These are phyloP conservation scores for Fusarium lyarnte DNA, from an alignment of 2,329 filamentous ascomycete genomes.

Conservation along the genomic window DNA sequence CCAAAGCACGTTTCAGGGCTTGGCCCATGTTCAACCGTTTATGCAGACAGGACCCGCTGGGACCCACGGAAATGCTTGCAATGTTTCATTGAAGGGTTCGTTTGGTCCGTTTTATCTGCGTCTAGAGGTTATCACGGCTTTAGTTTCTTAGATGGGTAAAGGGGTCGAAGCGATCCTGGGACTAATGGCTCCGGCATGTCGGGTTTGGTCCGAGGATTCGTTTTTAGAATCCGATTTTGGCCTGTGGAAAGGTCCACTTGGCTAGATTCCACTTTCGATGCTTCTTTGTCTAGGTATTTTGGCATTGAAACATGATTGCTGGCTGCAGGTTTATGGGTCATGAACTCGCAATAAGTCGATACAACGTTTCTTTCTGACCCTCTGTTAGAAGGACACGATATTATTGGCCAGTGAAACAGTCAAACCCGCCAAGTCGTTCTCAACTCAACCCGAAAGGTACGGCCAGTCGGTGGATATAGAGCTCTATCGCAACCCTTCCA, in stretches of 20 bases:
- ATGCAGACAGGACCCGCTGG: background rate
- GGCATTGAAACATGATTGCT: background rate
- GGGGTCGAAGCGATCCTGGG: background rate
- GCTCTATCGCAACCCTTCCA: background rate
- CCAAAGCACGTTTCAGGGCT: conserved; percentile 2
- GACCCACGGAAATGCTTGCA: background rate
- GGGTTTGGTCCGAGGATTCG: background rate
- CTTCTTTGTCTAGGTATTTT: background rate
- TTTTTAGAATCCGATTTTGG: background rate
- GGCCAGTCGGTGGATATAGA: no score
- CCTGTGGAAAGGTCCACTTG: background rate
- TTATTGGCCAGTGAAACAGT: background rate
- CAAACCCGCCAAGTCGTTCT: no score
- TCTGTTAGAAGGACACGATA: accelerated
- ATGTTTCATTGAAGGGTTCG: background rate
- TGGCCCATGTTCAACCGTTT: background rate
- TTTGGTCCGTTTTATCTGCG: background rate
- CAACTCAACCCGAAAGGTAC: background rate
- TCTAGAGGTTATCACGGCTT: background rate
- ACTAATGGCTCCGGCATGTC: background rate
- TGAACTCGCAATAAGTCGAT: background rate
- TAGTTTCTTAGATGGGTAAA: background rate
- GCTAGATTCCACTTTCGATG: background rate
- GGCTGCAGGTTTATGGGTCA: no score
- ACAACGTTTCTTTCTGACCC: background rate